phyloP scores from a whole-genome alignment of 1,284 basidiomycete genomes.

The Salmacisia buchloeana region DNA sequence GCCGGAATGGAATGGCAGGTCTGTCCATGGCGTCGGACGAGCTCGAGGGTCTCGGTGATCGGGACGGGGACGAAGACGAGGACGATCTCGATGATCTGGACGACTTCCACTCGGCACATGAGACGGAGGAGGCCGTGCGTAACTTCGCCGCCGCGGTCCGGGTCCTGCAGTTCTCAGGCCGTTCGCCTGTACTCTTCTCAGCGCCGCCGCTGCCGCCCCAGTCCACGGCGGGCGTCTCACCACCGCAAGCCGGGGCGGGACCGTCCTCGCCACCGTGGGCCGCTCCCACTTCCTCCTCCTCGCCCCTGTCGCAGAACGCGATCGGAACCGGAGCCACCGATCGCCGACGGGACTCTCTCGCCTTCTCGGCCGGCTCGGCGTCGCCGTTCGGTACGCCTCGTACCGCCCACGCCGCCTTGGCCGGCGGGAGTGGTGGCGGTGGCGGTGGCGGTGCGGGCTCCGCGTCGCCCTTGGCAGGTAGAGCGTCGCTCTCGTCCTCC shows the following conservation, averaged over 20 bases:
- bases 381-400: not conserved
- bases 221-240: constrained; percentile 30
- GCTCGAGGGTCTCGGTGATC: too few relatives aligned
- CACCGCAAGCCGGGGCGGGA: too few relatives aligned
- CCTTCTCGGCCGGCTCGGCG: not conserved
- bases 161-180: not conserved
- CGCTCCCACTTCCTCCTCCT: not conserved
- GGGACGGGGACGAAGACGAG: not conserved
- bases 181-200: not conserved
- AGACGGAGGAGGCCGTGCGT: constrained; percentile 4
- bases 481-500: not conserved
- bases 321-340: not conserved
- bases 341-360: not conserved
- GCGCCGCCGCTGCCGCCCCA: constrained; percentile 25
- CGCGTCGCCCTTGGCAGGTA: too few relatives aligned
- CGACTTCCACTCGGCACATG: constrained; percentile 6
- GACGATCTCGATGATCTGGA: not conserved
- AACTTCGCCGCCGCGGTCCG: not conserved
- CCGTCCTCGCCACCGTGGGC: not conserved
- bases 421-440: too few relatives aligned
- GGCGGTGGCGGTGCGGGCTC: not conserved
- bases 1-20: too few relatives aligned
- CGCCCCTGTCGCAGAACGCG: not conserved
- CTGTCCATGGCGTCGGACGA: too few relatives aligned
- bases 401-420: not conserved